These are phyloP conservation scores for Periconia digitata DNA, from an alignment of 2,329 filamentous ascomycete species.

Conservation along the genomic window DNA sequence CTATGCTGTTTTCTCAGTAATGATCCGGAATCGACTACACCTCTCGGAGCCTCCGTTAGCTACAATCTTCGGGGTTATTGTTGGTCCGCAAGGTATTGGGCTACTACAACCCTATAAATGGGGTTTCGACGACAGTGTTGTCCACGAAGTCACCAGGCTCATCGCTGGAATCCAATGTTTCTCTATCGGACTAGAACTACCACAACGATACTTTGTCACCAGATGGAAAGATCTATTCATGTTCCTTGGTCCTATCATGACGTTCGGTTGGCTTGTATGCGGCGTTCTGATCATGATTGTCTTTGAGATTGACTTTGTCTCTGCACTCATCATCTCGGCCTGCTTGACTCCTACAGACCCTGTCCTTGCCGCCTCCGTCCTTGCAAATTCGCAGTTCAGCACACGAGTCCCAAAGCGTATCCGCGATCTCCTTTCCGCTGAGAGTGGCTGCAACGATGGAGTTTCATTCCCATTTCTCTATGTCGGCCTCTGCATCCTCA, in stretches of 20 bases:
- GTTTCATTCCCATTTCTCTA: conserved; percentile 60
- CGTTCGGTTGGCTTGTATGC: conserved; percentile 52
- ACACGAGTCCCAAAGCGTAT: conserved; percentile 54
- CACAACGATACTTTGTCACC: conserved; percentile 50
- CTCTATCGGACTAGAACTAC: conserved; percentile 42
- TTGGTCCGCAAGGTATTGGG: conserved; percentile 46
- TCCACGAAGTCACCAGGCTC: conserved; percentile 47
- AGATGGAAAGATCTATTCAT: conserved; percentile 56
- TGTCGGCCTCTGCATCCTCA: conserved; percentile 52
- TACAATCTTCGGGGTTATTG: conserved; percentile 48
- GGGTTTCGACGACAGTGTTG: conserved; percentile 46
- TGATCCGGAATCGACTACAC: conserved; percentile 52
- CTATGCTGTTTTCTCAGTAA: conserved; percentile 50
- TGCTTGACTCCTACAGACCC: conserved; percentile 61
- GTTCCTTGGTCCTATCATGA: conserved; percentile 56
- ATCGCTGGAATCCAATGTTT: conserved; percentile 50
- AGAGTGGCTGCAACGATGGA: conserved; percentile 60
- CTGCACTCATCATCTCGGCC: conserved; percentile 55
- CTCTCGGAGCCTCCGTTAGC: conserved; percentile 53
- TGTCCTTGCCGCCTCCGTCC: conserved; percentile 56
- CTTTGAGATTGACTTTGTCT: conserved; percentile 49
- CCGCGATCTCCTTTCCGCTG: conserved; percentile 55
- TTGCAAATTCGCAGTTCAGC: conserved; percentile 57
- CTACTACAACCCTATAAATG: conserved; percentile 46
- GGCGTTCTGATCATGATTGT: conserved; percentile 50